Conservation (phyloP, 2,329 filamentous ascomycete genomes). For the Aspergillus sp. region DNA sequence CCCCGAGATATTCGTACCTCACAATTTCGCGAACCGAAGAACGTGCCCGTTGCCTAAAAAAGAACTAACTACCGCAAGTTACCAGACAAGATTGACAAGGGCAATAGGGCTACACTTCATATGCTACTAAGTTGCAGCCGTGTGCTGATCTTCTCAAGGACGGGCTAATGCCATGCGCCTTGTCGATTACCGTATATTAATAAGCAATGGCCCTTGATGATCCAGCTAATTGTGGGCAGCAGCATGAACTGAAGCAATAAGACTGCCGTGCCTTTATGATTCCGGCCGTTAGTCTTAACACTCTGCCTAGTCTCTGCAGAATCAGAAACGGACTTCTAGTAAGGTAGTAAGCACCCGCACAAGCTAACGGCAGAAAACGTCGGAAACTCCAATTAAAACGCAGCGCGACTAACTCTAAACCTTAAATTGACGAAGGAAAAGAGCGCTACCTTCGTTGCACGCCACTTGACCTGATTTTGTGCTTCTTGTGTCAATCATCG, state of each 20-base stretch:
- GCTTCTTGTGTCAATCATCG: neutral
- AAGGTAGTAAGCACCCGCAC: neutral
- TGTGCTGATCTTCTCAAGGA: neutral
- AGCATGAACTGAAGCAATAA: neutral
- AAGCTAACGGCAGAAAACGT: constrained; percentile 7
- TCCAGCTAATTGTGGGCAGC: neutral
- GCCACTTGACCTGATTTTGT: neutral
- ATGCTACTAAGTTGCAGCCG: neutral
- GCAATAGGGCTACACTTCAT: neutral
- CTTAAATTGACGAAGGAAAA: neutral
- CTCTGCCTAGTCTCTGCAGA: neutral
- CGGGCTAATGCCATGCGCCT: neutral
- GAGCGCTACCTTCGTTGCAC: too few relatives aligned
- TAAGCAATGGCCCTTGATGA: neutral
- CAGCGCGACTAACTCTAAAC: constrained; percentile 1
- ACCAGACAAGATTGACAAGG: neutral
- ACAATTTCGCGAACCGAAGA: neutral
- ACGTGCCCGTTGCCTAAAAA: neutral
- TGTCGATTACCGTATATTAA: neutral
- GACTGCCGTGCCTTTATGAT: neutral
- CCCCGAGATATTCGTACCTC: neutral
- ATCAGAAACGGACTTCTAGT: neutral
- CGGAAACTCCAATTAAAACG: neutral
- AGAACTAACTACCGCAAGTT: neutral
- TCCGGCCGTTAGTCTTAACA: too few relatives aligned